Percentiles rank a stretch among this genome's conserved stretches.
Conservation (phyloP, 2,329 filamentous ascomycete species). For the Triangularia setosa region DNA sequence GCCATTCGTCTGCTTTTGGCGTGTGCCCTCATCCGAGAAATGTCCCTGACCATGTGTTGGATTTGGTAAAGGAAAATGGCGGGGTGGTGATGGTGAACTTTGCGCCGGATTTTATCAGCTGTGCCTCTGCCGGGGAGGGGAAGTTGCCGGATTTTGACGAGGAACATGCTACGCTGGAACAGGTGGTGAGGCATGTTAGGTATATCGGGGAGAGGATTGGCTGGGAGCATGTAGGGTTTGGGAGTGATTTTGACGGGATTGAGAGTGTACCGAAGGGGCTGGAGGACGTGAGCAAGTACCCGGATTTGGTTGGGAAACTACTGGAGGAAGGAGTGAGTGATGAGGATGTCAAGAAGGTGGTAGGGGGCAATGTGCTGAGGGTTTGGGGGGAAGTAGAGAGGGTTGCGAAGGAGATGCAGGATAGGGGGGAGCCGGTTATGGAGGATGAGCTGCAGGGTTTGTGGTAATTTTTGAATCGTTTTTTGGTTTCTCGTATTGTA, state of each 20-base stretch:
- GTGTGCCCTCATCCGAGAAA: conserved; percentile 88
- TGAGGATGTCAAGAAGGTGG: conserved; percentile 67
- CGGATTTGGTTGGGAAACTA: conserved; percentile 71
- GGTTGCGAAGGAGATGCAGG: conserved; percentile 64
- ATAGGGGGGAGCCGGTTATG: conserved; percentile 47
- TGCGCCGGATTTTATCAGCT: conserved; percentile 76
- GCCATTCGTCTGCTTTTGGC: conserved; percentile 76
- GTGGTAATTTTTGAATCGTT: neutral
- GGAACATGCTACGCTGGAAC: conserved; percentile 66
- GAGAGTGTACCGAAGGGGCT: conserved; percentile 63
- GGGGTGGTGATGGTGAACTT: conserved; percentile 93
- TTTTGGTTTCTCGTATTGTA: conserved; percentile 9
- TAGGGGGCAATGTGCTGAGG: conserved; percentile 74
- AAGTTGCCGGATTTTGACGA: conserved; percentile 67
- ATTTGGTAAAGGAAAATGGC: conserved; percentile 67
- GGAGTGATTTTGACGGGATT: conserved; percentile 87
- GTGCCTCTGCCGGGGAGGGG: conserved; percentile 53
- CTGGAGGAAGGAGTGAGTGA: conserved; percentile 71
- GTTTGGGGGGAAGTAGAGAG: conserved; percentile 79
- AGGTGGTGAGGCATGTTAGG: conserved; percentile 75
- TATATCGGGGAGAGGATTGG: conserved; percentile 81
- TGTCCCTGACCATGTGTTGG: conserved; percentile 77
- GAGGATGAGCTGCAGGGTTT: conserved; percentile 47
- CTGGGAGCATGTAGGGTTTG: conserved; percentile 82
- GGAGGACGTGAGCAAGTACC: conserved; percentile 82